phyloP scores from a whole-genome alignment of 1,139 yeast species.

The Wickerhamomyces sp. region DNA sequence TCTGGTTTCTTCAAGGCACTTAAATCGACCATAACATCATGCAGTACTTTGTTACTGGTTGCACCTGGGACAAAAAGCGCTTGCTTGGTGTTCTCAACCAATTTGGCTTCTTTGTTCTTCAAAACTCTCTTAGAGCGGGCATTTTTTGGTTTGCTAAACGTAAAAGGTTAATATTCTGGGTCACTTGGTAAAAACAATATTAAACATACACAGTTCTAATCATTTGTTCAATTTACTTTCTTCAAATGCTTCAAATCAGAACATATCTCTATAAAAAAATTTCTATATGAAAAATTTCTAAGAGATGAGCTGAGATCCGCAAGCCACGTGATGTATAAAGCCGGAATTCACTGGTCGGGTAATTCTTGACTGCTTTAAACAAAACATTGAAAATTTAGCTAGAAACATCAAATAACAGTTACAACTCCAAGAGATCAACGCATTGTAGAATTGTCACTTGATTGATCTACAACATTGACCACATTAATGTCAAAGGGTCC shows the following conservation, averaged over 20 bases:
- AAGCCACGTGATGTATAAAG: background rate
- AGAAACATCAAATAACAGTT: background rate
- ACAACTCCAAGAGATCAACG: too few species aligned
- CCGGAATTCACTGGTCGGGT: background rate
- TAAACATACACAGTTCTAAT: constrained; percentile 49
- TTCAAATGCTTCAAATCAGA: too few species aligned
- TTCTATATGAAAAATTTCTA: constrained; percentile 1
- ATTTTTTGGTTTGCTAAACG: constrained; percentile 67
- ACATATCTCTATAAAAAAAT: background rate
- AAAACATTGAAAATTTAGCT: background rate
- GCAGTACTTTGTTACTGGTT: constrained; percentile 71
- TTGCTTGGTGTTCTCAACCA: constrained; percentile 83
- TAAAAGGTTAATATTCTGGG: constrained; percentile 1
- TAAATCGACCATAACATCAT: constrained; percentile 86
- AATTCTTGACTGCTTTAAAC: background rate
- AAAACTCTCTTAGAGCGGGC: constrained; percentile 95
- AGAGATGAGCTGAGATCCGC: constrained; percentile 7
- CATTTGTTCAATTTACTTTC: constrained; percentile 31
- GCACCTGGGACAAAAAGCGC: constrained; percentile 92
- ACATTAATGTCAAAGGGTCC: background rate
- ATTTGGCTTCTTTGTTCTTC: constrained; percentile 82
- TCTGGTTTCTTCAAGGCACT: constrained; percentile 91
- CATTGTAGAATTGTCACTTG: too few species aligned
- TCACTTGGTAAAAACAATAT: background rate
- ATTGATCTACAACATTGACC: too few species aligned